A percentile compares a stretch with the other conserved stretches of the same genome.
Evolutionary conservation across 768 basidiomycete species (phyloP).

Genomic region (Pleurotus platypus): DNA sequence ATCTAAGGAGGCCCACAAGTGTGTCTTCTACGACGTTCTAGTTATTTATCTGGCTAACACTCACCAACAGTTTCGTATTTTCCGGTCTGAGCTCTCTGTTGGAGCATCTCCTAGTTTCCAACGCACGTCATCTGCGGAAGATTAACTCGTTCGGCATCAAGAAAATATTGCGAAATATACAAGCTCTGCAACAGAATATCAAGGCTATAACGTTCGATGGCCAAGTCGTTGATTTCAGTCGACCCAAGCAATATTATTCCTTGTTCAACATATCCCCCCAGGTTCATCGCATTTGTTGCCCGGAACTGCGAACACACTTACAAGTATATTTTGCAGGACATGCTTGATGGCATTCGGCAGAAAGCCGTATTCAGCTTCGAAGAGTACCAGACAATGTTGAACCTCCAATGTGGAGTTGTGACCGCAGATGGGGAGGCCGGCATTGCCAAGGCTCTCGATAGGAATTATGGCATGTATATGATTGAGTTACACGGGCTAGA

Average conservation of each 20-base stretch:
- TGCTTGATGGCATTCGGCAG: slow-evolving; percentile 68
- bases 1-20: slow-evolving; percentile 66
- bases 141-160: slow-evolving; percentile 76
- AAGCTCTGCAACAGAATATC: slow-evolving; percentile 89
- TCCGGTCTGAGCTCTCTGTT: slow-evolving; percentile 81
- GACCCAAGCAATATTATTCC: slow-evolving; percentile 77
- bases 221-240: slow-evolving; percentile 66
- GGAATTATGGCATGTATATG: slow-evolving; percentile 81
- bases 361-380: slow-evolving; percentile 77
- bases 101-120: slow-evolving; percentile 76
- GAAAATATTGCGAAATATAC: slow-evolving; percentile 85
- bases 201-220: slow-evolving; percentile 67
- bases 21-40: slow-evolving; percentile 20
- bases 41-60: slow-evolving; percentile 9
- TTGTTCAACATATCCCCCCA: slow-evolving; percentile 73
- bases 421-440: slow-evolving; percentile 49
- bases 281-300: slow-evolving; percentile 37
- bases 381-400: slow-evolving; percentile 89
- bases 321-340: slow-evolving; percentile 42
- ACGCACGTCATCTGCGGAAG: slow-evolving; percentile 64
- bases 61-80: slow-evolving; percentile 70
- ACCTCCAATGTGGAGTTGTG: slow-evolving; percentile 84
- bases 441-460: slow-evolving; percentile 52
- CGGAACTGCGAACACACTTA: neutral
- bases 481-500: slow-evolving; percentile 87